Conservation (phyloP, 345 rosid species). For the Aurinia saxatilis region DNA sequence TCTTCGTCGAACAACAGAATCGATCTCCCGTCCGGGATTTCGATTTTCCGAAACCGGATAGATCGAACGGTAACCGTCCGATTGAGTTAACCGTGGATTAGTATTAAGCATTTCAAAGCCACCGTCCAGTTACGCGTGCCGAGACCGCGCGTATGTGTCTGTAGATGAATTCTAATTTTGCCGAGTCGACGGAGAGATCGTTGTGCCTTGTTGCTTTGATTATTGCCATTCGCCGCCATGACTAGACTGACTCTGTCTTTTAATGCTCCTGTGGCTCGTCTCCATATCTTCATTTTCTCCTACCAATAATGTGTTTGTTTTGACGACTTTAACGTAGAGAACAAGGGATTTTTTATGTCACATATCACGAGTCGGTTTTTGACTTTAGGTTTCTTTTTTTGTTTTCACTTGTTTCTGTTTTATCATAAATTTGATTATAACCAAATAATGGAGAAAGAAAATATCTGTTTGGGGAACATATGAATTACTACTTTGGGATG, state of each 20-base stretch:
- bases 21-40: constrained; percentile 40
- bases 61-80: constrained; percentile 61
- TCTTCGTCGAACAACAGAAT: constrained; percentile 18
- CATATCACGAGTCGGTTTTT: no score
- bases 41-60: constrained; percentile 39
- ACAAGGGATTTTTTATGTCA: no score
- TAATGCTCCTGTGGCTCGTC: constrained; percentile 42
- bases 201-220: constrained; percentile 67
- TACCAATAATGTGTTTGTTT: no score
- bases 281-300: constrained; percentile 54
- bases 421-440: no score
- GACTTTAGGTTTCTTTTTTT: no score
- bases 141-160: constrained; percentile 35
- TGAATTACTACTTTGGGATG: no score
- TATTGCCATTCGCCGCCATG: constrained; percentile 29
- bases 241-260: constrained; percentile 56
- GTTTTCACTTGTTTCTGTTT: no score
- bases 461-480: no score
- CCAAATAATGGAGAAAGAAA: no score
- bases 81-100: constrained; percentile 43
- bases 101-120: constrained; percentile 61
- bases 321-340: no score
- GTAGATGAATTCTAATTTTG: constrained; percentile 40
- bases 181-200: constrained; percentile 37
- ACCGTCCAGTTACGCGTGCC: constrained; percentile 56